phyloP scores from a whole-genome alignment of 2,329 filamentous ascomycete species.

The Sarocladiaceae sp. region DNA sequence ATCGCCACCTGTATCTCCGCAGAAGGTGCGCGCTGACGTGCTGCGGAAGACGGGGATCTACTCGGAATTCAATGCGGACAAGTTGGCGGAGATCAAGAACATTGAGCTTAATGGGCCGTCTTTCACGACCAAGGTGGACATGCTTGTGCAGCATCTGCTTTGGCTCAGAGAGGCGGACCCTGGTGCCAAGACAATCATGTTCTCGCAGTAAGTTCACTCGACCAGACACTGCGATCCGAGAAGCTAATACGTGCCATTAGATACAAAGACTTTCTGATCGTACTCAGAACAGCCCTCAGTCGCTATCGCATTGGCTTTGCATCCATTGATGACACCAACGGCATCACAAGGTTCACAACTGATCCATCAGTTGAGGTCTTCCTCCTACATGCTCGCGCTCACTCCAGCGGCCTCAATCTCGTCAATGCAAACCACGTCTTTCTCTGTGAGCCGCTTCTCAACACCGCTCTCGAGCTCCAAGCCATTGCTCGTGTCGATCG shows the following conservation, averaged over 20 bases:
- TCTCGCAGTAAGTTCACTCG: conserved; percentile 67
- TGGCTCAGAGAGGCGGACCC: conserved; percentile 84
- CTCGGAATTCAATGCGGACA: conserved; percentile 65
- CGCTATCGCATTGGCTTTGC: conserved; percentile 70
- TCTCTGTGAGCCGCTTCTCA: conserved; percentile 88
- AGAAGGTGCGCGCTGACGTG: conserved; percentile 12
- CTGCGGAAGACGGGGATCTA: conserved; percentile 59
- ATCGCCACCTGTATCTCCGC: background rate
- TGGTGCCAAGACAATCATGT: conserved; percentile 88
- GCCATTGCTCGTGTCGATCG: conserved; percentile 92
- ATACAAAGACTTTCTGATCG: conserved; percentile 73
- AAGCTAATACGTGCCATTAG: conserved; percentile 17
- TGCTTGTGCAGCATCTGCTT: conserved; percentile 71
- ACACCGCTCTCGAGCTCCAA: conserved; percentile 90
- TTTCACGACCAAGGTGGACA: conserved; percentile 90
- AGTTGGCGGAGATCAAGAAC: conserved; percentile 75
- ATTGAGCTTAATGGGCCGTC: conserved; percentile 70
- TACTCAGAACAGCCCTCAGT: conserved; percentile 66
- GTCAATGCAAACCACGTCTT: conserved; percentile 94
- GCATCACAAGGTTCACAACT: conserved; percentile 71
- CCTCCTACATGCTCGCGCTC: conserved; percentile 81
- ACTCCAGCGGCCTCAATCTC: conserved; percentile 84
- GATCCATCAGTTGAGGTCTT: conserved; percentile 76
- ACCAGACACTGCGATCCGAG: too few species aligned
- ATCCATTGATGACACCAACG: conserved; percentile 63